Evolutionary conservation across 257 asterid genomes (phyloP).

Genomic region (Scutellaria baicalensis): DNA sequence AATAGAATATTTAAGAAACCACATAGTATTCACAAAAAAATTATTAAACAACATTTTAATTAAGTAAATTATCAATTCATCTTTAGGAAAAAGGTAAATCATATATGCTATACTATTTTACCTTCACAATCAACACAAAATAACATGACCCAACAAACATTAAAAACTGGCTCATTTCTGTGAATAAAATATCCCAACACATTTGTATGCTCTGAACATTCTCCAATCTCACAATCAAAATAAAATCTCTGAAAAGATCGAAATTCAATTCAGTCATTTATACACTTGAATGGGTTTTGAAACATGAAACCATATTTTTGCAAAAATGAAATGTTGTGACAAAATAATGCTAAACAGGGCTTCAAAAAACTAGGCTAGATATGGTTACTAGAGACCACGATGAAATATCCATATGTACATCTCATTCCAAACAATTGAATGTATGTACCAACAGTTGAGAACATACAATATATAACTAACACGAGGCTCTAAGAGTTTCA

Average conservation of each 20-base stretch:
- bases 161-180: too few species aligned
- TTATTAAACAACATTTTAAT: too few species aligned
- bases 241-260: background rate
- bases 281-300: background rate
- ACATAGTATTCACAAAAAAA: too few species aligned
- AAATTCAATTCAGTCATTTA: background rate
- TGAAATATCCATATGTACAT: constrained; percentile 24
- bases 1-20: too few species aligned
- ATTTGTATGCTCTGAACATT: too few species aligned
- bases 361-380: background rate
- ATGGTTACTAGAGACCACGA: background rate
- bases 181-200: too few species aligned
- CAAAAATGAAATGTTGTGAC: background rate
- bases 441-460: constrained; percentile 18
- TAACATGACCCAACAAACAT: background rate
- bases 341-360: background rate
- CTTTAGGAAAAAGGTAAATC: too few species aligned
- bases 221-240: background rate
- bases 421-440: constrained; percentile 33
- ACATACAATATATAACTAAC: constrained; percentile 18
- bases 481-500: constrained; percentile 8
- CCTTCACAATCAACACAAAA: too few species aligned
- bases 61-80: too few species aligned
- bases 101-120: too few species aligned
- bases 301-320: background rate